phyloP scores from a whole-genome alignment of 2,329 filamentous ascomycete genomes.

The Dactylonectria estremocensis region DNA sequence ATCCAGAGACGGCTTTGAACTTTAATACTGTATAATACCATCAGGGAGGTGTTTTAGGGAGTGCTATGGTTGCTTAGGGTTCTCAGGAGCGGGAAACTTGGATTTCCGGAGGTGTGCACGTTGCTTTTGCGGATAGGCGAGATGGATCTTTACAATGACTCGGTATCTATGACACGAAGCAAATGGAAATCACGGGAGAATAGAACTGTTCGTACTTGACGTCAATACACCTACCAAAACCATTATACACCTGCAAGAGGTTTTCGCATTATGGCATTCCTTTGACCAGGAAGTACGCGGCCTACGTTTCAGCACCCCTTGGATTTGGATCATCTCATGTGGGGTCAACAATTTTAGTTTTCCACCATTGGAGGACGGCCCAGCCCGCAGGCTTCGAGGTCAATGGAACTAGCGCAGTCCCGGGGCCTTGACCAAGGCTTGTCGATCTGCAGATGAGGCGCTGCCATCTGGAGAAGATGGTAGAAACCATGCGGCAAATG shows the following conservation, averaged over 20 bases:
- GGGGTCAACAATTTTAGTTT: too few relatives aligned
- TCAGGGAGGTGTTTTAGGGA: conserved; percentile 16
- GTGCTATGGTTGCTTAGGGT: too few relatives aligned
- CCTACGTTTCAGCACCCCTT: neutral
- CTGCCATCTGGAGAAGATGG: neutral
- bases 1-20: conserved; percentile 38
- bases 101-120: conserved; percentile 38
- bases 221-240: conserved; percentile 3
- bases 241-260: neutral
- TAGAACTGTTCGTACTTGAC: conserved; percentile 21
- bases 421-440: neutral
- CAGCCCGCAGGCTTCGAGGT: neutral
- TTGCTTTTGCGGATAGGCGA: conserved; percentile 29
- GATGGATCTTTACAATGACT: conserved; percentile 42
- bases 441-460: neutral
- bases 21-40: conserved; percentile 50
- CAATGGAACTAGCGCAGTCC: neutral
- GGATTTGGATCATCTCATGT: neutral
- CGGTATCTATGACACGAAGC: conserved; percentile 37
- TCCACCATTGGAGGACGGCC: too few relatives aligned
- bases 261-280: too few relatives aligned
- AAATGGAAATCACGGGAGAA: conserved; percentile 32
- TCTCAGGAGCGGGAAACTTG: conserved; percentile 29
- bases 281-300: neutral
- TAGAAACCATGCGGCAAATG: neutral